Base-by-base conservation (phyloP, 345 rosid species). In the Iberis pinnata region DNA sequence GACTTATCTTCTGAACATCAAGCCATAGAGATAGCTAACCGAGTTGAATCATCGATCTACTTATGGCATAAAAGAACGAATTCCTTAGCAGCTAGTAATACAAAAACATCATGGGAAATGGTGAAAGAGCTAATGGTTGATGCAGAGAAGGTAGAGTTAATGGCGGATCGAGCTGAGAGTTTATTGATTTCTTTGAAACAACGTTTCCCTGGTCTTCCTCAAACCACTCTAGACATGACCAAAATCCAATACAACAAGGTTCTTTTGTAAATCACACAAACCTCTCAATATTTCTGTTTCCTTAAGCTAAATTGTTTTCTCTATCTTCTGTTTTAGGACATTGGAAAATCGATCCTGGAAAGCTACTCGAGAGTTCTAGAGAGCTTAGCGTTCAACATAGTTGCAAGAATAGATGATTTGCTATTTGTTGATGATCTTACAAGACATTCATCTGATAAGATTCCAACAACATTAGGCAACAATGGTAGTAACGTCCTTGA, bases 231-330 rank as follows among this genome's bases (percentile, higher is more conserved):
- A 49, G 99, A 92, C 59, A 81, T 79, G 45, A 80, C 88, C 88
- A 92, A 92, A 77, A 88, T 92, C 67, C 99, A 85, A 41, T 81
- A 64, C 73, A 92, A 88, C 80, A 85, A 85, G 97, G 99, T 92
- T 18, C 46, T 49, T 6, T 22, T 22, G 6, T 7, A 41, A 17
- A 17, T 13, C 27, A 6, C 10, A 0, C 9, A 18, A 25, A 31
- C 81, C 17, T 35, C 17, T 1, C 1, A 27, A 18, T 17, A 12
- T 13, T 9, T 29, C 8, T 13, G 15, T 12, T 9, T 19, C 11
- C 14, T 2, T 31, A 1, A 1, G 0, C 20, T 24, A 12, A 64
- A 45, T 4, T 1, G 8, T 9, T 27, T 16, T 18, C 22, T 14
- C 1, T 39, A 5, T 53, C 31, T 31, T 32, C 37, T 42, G 29